Percentiles rank a stretch among this genome's conserved stretches.
These are phyloP conservation scores for Plasmodium sp. DNA, from an alignment of 169 alveolate genomes.

Conservation along the genomic window DNA sequence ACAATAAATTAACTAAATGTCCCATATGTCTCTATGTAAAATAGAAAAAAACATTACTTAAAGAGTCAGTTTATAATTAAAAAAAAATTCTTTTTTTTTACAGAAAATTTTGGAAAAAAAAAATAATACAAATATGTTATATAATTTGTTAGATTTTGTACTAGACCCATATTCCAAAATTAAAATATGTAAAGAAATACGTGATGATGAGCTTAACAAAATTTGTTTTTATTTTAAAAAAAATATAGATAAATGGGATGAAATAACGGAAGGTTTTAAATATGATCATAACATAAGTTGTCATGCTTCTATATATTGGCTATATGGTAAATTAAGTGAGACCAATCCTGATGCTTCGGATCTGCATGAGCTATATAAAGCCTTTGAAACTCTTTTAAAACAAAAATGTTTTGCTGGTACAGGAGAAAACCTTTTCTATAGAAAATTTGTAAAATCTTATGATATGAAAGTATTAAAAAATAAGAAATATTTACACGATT, in stretches of 20 bases:
- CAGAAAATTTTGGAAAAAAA: not conserved
- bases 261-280: not conserved
- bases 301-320: not conserved
- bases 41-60: not conserved
- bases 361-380: not conserved
- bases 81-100: not conserved
- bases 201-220: not conserved
- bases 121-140: not conserved
- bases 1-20: not conserved
- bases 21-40: not conserved
- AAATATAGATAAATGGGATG: not conserved
- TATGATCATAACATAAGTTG: not conserved
- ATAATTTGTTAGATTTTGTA: not conserved
- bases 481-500: not conserved
- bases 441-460: not conserved
- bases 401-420: not conserved
- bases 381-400: not conserved
- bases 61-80: not conserved
- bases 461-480: not conserved
- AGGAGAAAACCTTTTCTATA: not conserved
- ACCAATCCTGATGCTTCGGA: not conserved
- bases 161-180: not conserved
- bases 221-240: not conserved
- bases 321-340: not conserved
- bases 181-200: not conserved